Conservation (phyloP, 2,329 filamentous ascomycete species). For the Zasmidium cellare region DNA sequence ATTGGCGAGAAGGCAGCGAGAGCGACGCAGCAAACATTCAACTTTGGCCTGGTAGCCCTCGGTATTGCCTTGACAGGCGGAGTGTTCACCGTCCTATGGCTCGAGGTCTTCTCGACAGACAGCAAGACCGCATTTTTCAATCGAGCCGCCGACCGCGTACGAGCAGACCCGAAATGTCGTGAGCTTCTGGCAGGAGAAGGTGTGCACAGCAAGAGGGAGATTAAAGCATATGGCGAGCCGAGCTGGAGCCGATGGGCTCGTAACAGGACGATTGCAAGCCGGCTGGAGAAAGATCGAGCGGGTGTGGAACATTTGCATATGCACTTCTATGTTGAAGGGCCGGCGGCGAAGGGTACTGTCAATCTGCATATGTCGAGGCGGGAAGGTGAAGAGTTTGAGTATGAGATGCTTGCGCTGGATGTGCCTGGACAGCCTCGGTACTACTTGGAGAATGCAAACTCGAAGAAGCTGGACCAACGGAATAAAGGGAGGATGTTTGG, state of each 20-base stretch:
- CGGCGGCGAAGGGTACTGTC: slow-evolving; percentile 70
- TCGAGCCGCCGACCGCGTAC: slow-evolving; percentile 77
- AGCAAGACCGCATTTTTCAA: slow-evolving; percentile 89
- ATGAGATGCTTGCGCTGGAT: slow-evolving; percentile 78
- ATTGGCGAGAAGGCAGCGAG: slow-evolving; percentile 75
- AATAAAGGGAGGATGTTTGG: slow-evolving; percentile 57
- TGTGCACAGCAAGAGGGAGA: slow-evolving; percentile 60
- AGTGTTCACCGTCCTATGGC: slow-evolving; percentile 76
- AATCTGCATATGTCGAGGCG: slow-evolving; percentile 75
- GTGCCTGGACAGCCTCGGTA: slow-evolving; percentile 66
- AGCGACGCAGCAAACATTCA: slow-evolving; percentile 87
- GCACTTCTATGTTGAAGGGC: slow-evolving; percentile 84
- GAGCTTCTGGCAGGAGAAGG: slow-evolving; percentile 68
- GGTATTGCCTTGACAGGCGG: slow-evolving; percentile 75
- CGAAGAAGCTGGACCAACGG: slow-evolving; percentile 43
- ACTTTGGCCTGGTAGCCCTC: slow-evolving; percentile 73
- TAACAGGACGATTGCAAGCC: slow-evolving; percentile 55
- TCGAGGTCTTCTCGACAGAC: slow-evolving; percentile 78
- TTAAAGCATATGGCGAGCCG: slow-evolving; percentile 77
- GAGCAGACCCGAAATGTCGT: slow-evolving; percentile 68
- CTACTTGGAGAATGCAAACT: slow-evolving; percentile 64
- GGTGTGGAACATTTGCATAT: slow-evolving; percentile 81
- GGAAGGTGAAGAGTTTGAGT: slow-evolving; percentile 66
- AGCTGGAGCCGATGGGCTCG: slow-evolving; percentile 79
- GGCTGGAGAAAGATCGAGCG: slow-evolving; percentile 64